Conservation (phyloP, 2,329 filamentous ascomycete genomes). For the Alternaria conjuncta region DNA sequence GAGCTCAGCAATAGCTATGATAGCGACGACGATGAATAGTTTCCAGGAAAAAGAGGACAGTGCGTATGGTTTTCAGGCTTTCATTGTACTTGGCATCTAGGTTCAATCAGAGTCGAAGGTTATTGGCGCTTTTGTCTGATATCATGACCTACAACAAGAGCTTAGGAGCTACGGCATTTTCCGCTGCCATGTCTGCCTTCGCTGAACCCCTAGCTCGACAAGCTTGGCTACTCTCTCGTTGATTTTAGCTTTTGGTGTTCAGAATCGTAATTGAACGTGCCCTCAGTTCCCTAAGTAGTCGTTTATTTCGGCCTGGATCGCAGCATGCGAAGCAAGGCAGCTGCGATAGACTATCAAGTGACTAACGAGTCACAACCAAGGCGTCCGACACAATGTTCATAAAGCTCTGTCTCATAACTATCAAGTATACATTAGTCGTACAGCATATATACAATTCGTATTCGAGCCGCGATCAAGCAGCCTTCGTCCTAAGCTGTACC, state of each 20-base stretch:
- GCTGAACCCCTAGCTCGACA: background rate
- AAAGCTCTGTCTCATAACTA: background rate
- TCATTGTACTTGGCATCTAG: background rate
- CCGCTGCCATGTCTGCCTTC: background rate
- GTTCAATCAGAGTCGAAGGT: background rate
- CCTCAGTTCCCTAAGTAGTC: background rate
- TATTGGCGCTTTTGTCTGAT: background rate
- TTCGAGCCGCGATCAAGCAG: slow-evolving; percentile 26
- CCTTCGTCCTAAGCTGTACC: slow-evolving; percentile 77
- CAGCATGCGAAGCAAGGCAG: background rate
- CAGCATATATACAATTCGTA: slow-evolving; percentile 6
- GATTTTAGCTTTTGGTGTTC: background rate
- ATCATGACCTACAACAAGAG: background rate
- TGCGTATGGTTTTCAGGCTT: background rate
- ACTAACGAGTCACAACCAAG: background rate
- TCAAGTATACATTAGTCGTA: slow-evolving; percentile 10
- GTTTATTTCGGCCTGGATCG: background rate
- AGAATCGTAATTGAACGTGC: background rate
- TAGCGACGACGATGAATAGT: background rate
- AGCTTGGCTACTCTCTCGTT: background rate
- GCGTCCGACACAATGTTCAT: background rate
- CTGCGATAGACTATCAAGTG: background rate
- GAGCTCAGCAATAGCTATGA: background rate
- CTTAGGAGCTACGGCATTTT: background rate
- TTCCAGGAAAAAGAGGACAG: background rate